These are phyloP conservation scores for Sclerotinia sclerotiorum DNA, from an alignment of 2,329 filamentous ascomycete genomes.

Conservation along the genomic window DNA sequence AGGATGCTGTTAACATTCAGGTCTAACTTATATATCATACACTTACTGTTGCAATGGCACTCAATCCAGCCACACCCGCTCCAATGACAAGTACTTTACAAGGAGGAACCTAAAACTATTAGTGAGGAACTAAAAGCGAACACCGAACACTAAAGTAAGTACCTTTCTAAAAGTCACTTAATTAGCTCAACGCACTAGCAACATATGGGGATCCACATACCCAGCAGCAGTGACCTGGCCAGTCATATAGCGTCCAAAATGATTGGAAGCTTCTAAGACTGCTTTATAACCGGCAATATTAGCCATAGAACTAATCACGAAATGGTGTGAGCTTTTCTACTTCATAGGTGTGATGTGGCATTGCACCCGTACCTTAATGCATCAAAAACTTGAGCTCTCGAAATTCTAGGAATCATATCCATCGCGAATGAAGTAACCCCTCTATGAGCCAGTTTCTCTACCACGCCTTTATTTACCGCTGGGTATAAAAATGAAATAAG, in stretches of 20 bases:
- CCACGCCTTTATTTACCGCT: slow-evolving; percentile 72
- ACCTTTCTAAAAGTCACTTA: slow-evolving; percentile 39
- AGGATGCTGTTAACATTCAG: background rate
- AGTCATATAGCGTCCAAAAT: slow-evolving; percentile 83
- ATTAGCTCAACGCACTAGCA: slow-evolving; percentile 26
- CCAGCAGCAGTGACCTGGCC: slow-evolving; percentile 89
- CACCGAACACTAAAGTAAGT: slow-evolving; percentile 20
- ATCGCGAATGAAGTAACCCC: slow-evolving; percentile 81
- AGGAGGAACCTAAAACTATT: slow-evolving; percentile 68
- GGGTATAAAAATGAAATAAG: slow-evolving; percentile 84
- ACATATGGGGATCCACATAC: slow-evolving; percentile 39
- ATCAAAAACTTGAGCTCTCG: slow-evolving; percentile 84
- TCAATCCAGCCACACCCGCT: slow-evolving; percentile 83
- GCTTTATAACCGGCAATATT: slow-evolving; percentile 95
- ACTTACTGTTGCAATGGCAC: slow-evolving; percentile 74
- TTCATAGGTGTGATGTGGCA: background rate
- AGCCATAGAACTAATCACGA: slow-evolving; percentile 71
- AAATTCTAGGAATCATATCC: slow-evolving; percentile 91
- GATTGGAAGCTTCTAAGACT: slow-evolving; percentile 83
- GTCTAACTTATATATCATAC: background rate
- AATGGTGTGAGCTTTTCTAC: slow-evolving; percentile 24
- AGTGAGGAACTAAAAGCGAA: slow-evolving; percentile 20
- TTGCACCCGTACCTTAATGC: slow-evolving; percentile 54
- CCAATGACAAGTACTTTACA: slow-evolving; percentile 90
- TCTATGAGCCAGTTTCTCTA: slow-evolving; percentile 68